phyloP scores from a whole-genome alignment of 495 filamentous ascomycete species.

The Sporormia fimetaria region DNA sequence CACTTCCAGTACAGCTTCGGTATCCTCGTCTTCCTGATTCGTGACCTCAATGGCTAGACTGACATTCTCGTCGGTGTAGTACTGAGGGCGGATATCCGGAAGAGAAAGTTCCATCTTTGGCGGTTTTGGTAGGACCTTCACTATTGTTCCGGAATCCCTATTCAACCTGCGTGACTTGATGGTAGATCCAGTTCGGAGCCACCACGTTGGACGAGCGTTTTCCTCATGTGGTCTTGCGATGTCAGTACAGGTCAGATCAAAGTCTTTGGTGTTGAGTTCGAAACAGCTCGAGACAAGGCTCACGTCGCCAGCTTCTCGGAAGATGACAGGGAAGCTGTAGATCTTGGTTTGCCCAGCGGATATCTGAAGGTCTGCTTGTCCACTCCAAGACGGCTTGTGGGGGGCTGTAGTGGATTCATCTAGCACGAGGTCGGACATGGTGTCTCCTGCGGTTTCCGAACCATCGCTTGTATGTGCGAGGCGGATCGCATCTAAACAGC shows the following conservation, averaged over 20 bases:
- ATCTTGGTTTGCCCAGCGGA: slow-evolving; percentile 56
- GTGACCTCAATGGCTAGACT: slow-evolving; percentile 53
- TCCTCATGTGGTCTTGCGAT: slow-evolving; percentile 38
- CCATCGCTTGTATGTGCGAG: slow-evolving; percentile 18
- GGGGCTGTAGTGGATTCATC: slow-evolving; percentile 11
- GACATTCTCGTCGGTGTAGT: slow-evolving; percentile 74
- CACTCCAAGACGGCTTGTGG: slow-evolving; percentile 34
- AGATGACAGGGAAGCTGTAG: slow-evolving; percentile 57
- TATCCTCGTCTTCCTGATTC: slow-evolving; percentile 77
- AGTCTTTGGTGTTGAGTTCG: slow-evolving; percentile 49
- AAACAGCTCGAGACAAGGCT: slow-evolving; percentile 54
- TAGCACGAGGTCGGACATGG: slow-evolving; percentile 9
- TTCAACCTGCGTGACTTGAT: slow-evolving; percentile 38
- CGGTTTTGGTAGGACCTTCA: slow-evolving; percentile 73
- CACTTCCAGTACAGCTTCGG: slow-evolving; percentile 56
- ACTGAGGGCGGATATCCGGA: slow-evolving; percentile 49
- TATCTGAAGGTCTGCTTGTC: slow-evolving; percentile 56
- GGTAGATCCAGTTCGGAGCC: slow-evolving; percentile 7
- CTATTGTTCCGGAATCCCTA: slow-evolving; percentile 38
- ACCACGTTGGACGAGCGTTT: slow-evolving; percentile 28
- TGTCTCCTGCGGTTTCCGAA: background rate
- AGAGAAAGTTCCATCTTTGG: slow-evolving; percentile 75
- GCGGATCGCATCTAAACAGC: slow-evolving; percentile 22
- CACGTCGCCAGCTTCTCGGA: slow-evolving; percentile 71
- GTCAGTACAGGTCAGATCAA: slow-evolving; percentile 55